Evolutionary conservation across 176 grass and related monocot genomes (phyloP), one percentile per base, ranked within the genome.

Genomic region (Carex pumila): DNA sequence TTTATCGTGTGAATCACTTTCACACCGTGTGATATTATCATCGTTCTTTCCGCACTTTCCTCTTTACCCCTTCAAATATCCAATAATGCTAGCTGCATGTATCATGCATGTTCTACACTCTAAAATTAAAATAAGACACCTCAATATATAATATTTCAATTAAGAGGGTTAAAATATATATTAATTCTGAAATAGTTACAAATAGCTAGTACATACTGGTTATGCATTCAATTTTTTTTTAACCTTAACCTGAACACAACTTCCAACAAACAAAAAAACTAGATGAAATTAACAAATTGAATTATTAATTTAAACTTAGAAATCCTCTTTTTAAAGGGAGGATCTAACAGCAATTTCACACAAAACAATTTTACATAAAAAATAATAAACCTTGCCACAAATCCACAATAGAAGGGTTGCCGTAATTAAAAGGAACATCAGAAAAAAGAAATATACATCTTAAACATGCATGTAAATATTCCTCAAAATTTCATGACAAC

Each of bases 401-500:
- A 75, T 34, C 25, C 25, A 25, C 25, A 25, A 74, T 45, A 53
- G 60, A 77, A 31, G 22, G 73, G 73, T 56, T 77, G 50, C 37
- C 36, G 9, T 56, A 75, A 53, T 29, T 0, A 22, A 56, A 34
- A 76, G 22, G 73, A 49, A 77, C 45, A 52, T 29, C 4, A 77
- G 56, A 56, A 71, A 36, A 30, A 12, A 25, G 25, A 0, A 0
- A 49, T 12, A 50, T 11, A 14, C 32, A 53, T 75, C 14, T 5
- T 54, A 77, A 56, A 25, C 25, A 25, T 25, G 56, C 12, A 56
- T 17, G 12, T 31, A 77, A 77, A 77, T 34, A 29, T 6, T 77
- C 73, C 73, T 77, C 49, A 77, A 77, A 56, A 77, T 61, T 39
- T 32, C 9, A 83, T 6, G 10, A 50, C 36, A 82, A 67, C 80